Conservation (phyloP, 2,329 filamentous ascomycete genomes). For the Xylogone sp. region DNA sequence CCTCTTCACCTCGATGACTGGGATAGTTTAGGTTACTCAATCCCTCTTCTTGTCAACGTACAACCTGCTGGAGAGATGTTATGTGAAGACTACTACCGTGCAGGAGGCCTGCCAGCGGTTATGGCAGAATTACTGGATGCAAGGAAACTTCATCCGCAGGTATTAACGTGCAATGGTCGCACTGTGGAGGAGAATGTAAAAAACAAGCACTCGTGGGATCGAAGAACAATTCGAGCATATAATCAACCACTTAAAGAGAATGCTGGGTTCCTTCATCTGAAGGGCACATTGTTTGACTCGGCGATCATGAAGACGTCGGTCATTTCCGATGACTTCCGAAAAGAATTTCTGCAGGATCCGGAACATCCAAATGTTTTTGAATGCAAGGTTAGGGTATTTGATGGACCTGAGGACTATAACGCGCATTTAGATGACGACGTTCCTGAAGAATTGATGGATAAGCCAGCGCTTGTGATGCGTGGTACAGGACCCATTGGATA, state of each 20-base stretch:
- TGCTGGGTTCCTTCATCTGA: constrained; percentile 48
- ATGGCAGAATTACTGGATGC: constrained; percentile 49
- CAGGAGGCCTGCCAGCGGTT: constrained; percentile 48
- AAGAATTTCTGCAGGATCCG: constrained; percentile 41
- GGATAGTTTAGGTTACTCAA: constrained; percentile 44
- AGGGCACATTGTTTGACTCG: constrained; percentile 44
- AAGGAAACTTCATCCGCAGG: constrained; percentile 39
- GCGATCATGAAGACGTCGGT: constrained; percentile 52
- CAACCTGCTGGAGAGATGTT: constrained; percentile 50
- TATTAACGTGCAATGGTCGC: constrained; percentile 43
- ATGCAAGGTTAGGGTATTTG: constrained; percentile 43
- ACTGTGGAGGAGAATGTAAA: constrained; percentile 39
- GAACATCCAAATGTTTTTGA: constrained; percentile 45
- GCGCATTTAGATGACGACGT: constrained; percentile 33
- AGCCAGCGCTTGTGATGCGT: constrained; percentile 45
- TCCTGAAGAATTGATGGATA: constrained; percentile 34
- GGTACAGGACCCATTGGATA: constrained; percentile 46
- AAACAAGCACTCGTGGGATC: constrained; percentile 45
- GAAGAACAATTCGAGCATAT: constrained; percentile 41
- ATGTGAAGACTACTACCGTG: constrained; percentile 50
- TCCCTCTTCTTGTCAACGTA: constrained; percentile 51
- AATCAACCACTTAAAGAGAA: constrained; percentile 41
- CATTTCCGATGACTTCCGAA: constrained; percentile 41
- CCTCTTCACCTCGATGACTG: constrained; percentile 48
- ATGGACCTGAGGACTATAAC: constrained; percentile 47